Base-by-base conservation (phyloP, 2,329 filamentous ascomycete species). In the Plenodomus lindquistii region DNA sequence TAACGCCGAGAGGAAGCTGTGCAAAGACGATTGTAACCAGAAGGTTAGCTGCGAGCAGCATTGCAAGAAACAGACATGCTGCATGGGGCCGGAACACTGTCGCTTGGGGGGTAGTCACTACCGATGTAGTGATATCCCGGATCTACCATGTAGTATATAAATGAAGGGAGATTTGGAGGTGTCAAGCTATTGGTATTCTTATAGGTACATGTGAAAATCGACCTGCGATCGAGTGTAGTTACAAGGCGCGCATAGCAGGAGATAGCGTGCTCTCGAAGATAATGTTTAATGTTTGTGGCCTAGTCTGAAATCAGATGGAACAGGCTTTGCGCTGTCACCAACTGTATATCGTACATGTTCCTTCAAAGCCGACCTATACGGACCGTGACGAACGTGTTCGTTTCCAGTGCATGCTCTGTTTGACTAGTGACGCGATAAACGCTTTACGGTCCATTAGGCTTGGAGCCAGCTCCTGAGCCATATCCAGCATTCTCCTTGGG, bases 401-500 rank as follows among this genome's bases (percentile, higher is more conserved):
- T 31, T 31, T 31, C 10, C 22, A 24, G 15, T 8, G 27, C 15
- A 31, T 31, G 4, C 4, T 4, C 6, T 13, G 4, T 7, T 31
- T 8, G 15, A 31, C 6, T 11, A 7, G 27, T n/a, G 15, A 7
- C 11, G 16, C 35, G 24, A 18, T 18, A n/a, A 18, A 13, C 11
- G 18, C 10, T 8, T 31, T 16, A 42, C 21, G 38, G 11, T 18
- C 22, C 24, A 41, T 42, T 19, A 18, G 15, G 35, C 34, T 63
- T 54, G 3, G 44, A 17, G 11, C 11, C 27, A 31, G 27, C 4
- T 1, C 54, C 59, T 17, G 59, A 61, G 15, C 51, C 53, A 50
- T 72, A 71, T 1, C 68, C 69, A 6, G 50, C 52, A 35, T 60
- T 50, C 6, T 55, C 51, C 27, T 62, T 59, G 2, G 57, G 60